A percentile compares a stretch with the other conserved stretches of the same genome.
phyloP scores from a whole-genome alignment of 139 green algal species.

The Auxenochlorella pyrenoidosa region DNA sequence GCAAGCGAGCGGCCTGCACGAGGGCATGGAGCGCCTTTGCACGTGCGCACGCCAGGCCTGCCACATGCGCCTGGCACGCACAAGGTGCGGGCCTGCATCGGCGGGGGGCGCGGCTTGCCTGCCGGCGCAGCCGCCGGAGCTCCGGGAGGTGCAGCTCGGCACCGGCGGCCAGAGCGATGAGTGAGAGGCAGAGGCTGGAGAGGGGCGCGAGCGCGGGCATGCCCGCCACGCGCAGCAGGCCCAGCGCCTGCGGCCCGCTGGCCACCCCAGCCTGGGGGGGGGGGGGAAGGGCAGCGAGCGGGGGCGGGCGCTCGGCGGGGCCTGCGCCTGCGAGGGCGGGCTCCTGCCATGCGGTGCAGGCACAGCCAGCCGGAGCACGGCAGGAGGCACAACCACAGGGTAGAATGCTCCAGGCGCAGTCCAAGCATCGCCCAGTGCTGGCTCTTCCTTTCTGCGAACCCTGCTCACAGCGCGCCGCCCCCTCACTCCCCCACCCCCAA shows the following conservation, averaged over 20 bases:
- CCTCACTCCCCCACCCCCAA: too few species aligned
- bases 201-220: constrained; percentile 59
- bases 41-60: neutral
- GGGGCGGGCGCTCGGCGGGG: neutral
- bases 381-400: too few species aligned
- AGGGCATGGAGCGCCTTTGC: too few species aligned
- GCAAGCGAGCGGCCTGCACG: too few species aligned
- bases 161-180: constrained; percentile 84
- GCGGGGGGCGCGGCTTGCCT: constrained; percentile 48
- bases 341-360: too few species aligned
- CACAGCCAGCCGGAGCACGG: too few species aligned
- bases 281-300: neutral
- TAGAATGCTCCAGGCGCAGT: too few species aligned
- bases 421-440: too few species aligned
- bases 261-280: constrained; percentile 64
- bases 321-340: too few species aligned
- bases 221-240: constrained; percentile 61
- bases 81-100: neutral
- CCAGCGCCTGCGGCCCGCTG: constrained; percentile 65
- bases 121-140: constrained; percentile 63
- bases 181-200: constrained; percentile 71
- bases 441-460: too few species aligned
- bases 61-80: neutral
- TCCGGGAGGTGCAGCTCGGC: constrained; percentile 78
- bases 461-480: too few species aligned